Evolutionary conservation across 345 rosid genomes (phyloP), one percentile per base, ranked within the genome.

Genomic region (Hibiscus tridactylites): DNA sequence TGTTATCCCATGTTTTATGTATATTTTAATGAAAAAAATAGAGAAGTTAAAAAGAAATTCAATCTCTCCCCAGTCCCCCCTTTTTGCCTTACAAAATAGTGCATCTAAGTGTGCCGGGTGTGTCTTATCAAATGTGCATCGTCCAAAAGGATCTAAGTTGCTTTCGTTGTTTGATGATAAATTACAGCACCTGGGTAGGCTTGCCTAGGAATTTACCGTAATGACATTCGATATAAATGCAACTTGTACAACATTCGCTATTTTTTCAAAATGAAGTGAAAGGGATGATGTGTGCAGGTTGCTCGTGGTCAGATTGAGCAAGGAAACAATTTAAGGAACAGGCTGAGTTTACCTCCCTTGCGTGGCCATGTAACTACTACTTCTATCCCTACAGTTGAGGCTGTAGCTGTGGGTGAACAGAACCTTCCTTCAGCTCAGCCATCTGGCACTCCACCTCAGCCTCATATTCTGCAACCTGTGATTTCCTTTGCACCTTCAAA

Each of bases 231-330:
- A 50, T 15, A 50, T 50, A 50, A 49, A 62, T 62, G 29, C 15
- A 50, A 35, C 56, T 44, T 56, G 39, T 37, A 13, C 59, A 31
- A 65, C 4, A 15, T 31, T 67, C 12, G 6, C 19, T 68, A 13
- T 16, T 21, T 67, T 58, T 19, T 2, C 21, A 7, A 21, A 64
- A 58, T 19, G 62, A 66, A 61, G 31, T 53, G 1, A 15, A 10
- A 42, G 35, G 57, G 16, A 54, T 70, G 33, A 61, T 68, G 35
- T 17, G 33, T 81, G 77, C 83, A 89, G 94, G 80, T 75, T 78
- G 86, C 89, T 47, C 84, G 79, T 50, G 79, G 71, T 66, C 85
- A 75, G 76, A 76, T 87, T 19, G 85, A 87, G 70, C 81, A 76
- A 67, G 80, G 80, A 31, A 75, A 69, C 72, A 79, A 72, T 81